Percentiles rank a stretch among this genome's conserved stretches.
These are phyloP conservation scores for Flaveria linearis DNA, from an alignment of 129 eudicot genomes.

Conservation along the genomic window DNA sequence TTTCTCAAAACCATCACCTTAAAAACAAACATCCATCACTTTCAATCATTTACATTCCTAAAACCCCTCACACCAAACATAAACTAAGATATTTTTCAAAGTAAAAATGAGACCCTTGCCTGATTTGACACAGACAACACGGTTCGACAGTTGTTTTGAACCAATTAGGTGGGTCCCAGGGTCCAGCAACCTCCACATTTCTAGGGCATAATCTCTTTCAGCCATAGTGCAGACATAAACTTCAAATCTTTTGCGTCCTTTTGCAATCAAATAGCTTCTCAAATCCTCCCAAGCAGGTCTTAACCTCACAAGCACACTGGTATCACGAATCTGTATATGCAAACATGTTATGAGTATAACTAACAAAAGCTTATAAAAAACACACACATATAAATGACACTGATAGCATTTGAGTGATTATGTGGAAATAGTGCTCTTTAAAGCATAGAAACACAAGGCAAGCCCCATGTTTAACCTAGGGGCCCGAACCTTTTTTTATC, in stretches of 20 bases:
- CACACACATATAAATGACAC: background rate
- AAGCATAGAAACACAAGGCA: slow-evolving; percentile 12
- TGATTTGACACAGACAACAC: slow-evolving; percentile 91
- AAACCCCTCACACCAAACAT: slow-evolving; percentile 2
- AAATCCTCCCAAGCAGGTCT: slow-evolving; percentile 99
- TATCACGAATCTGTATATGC: slow-evolving; percentile 80
- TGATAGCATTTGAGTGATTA: background rate
- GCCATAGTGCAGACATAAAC: slow-evolving; percentile 98
- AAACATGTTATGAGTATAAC: slow-evolving; percentile 14
- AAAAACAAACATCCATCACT: background rate
- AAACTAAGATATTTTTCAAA: background rate
- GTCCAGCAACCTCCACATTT: slow-evolving; percentile 96
- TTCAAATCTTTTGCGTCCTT: slow-evolving; percentile 93
- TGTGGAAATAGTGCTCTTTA: slow-evolving; percentile 7
- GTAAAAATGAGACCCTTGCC: slow-evolving; percentile 43
- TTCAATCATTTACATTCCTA: background rate
- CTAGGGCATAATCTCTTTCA: slow-evolving; percentile 94
- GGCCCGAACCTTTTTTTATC: slow-evolving; percentile 14
- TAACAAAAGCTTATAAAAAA: background rate
- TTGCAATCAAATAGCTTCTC: slow-evolving; percentile 80
- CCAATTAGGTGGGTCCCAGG: slow-evolving; percentile 76
- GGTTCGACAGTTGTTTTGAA: slow-evolving; percentile 65
- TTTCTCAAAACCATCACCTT: background rate
- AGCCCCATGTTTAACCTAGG: slow-evolving; percentile 2
- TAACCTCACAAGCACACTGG: slow-evolving; percentile 91